Conservation (phyloP, 495 filamentous ascomycete species). For the Letharia columbiana region DNA sequence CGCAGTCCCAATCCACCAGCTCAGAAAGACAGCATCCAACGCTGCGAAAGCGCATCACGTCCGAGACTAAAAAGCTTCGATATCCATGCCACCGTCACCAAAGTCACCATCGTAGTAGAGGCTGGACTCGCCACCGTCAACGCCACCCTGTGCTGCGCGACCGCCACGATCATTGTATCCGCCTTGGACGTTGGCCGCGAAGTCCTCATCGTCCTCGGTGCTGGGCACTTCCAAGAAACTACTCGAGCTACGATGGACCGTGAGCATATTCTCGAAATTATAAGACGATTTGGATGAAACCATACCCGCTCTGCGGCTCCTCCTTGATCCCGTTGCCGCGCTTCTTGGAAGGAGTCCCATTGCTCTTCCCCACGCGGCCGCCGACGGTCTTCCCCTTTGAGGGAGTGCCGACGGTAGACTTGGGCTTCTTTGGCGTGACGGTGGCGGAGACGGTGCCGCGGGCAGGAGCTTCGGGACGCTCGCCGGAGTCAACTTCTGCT, state of each 20-base stretch:
- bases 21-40: neutral
- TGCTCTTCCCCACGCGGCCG: slow-evolving; percentile 4
- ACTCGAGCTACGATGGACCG: neutral
- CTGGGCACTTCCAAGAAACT: neutral
- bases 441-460: slow-evolving; percentile 9
- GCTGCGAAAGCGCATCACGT: neutral
- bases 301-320: neutral
- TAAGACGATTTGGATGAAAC: no score
- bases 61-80: neutral
- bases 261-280: no score
- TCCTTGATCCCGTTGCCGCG: slow-evolving; percentile 9
- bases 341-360: neutral
- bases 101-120: neutral
- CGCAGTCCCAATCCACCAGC: neutral
- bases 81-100: neutral
- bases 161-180: no score
- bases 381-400: neutral
- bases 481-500: slow-evolving; percentile 26
- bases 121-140: neutral
- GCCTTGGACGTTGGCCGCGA: no score
- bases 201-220: neutral
- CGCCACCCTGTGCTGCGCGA: no score
- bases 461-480: slow-evolving; percentile 19
- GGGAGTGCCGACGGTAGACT: neutral
- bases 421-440: slow-evolving; percentile 12